These are phyloP conservation scores for Kwoniella sp. DNA, from an alignment of 768 basidiomycete species.

Conservation along the genomic window DNA sequence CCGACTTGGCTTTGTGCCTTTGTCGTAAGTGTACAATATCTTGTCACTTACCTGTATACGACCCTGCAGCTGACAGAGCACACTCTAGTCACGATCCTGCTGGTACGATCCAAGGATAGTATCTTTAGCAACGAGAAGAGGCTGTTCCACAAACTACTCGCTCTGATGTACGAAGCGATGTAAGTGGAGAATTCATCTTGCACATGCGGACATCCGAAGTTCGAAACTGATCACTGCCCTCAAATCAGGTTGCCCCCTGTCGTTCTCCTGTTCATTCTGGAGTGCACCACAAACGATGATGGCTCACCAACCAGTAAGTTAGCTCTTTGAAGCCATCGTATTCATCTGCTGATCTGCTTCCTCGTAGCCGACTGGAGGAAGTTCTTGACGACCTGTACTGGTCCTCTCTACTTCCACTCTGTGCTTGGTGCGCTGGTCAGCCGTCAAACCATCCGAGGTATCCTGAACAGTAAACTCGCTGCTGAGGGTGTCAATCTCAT, in stretches of 20 bases:
- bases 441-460: conserved; percentile 12
- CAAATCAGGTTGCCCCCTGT: conserved; percentile 15
- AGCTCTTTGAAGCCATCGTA: not conserved
- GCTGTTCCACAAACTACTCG: conserved; percentile 7
- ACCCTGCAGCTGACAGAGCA: not conserved
- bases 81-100: conserved; percentile 1
- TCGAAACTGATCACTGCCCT: not conserved
- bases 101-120: conserved; percentile 13
- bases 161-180: conserved; percentile 19
- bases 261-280: conserved; percentile 6
- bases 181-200: too few species aligned
- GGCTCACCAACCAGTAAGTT: conserved; percentile 10
- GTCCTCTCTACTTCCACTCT: conserved; percentile 14
- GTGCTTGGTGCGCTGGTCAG: conserved; percentile 8
- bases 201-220: too few species aligned
- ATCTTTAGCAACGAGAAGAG: conserved; percentile 11
- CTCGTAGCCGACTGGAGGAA: conserved; percentile 10
- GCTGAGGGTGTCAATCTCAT: not conserved
- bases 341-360: not conserved
- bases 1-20: conserved; percentile 8
- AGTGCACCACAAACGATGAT: not conserved
- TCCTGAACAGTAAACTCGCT: conserved; percentile 5
- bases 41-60: not conserved
- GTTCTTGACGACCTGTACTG: conserved; percentile 7
- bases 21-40: not conserved